Base-by-base conservation (phyloP, 2,329 filamentous ascomycete genomes). In the Alternaria solani region DNA sequence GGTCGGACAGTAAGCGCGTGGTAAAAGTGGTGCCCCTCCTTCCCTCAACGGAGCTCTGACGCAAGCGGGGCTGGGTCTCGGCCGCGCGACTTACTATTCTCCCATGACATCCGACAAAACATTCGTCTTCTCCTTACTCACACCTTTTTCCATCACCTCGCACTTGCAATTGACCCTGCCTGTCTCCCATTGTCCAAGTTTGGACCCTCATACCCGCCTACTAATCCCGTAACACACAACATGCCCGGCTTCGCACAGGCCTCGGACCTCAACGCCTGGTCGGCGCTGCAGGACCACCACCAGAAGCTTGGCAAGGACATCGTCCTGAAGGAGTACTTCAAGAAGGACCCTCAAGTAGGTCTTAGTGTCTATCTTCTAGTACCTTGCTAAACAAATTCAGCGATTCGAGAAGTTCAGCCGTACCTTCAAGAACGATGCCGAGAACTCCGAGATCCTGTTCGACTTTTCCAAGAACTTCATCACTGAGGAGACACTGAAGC, bases 391-490 rank as follows among this genome's bases (percentile, higher is more conserved):
- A 72, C 14, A 18, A 18, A 11, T 20, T 39, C 79, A 91, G 77
- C 93, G 95, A 65, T 98, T 97, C 85, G 82, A 90, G 75, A 96
- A 95, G 82, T 94, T 97, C 84, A 91, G 89, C 78, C 91, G 89
- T 79, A 92, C 87, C 75, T 97, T 98, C 81, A 84, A 87, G 72
- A 94, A 92, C 81, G 80, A 87, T 54, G 89, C 91, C 69, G 92
- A 96, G 75, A 86, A 86, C 75, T 89, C 88, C 70, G 93, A 97
- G 68, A 95, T 96, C 75, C 88, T 99, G 66, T 99, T 98, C 81
- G 95, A 99, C 82, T 99, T 97, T 84, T 95, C 91, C 85, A 99
- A 99, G 89, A 99, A 99, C 88, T 94, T 99, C 81, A 81, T 98
- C 74, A 95, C 91, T 64, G 92, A 97, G 71, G 94, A 98, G 82